Evolutionary conservation across 2,329 filamentous ascomycete species (phyloP).

Genomic region (Epichloe gansuensis): DNA sequence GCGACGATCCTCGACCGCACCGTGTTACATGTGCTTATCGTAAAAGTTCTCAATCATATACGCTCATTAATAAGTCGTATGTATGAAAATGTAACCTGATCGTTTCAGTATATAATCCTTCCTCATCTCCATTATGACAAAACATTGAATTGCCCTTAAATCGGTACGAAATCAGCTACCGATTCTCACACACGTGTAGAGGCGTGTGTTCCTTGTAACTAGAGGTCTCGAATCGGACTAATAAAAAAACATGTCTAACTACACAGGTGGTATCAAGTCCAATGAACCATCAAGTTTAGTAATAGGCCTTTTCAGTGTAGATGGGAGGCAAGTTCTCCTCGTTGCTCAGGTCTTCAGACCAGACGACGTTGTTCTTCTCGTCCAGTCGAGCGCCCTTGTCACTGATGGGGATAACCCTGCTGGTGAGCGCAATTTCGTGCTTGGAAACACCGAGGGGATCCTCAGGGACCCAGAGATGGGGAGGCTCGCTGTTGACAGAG

Average conservation of each 20-base stretch:
- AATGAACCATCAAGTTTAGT: slow-evolving; percentile 16
- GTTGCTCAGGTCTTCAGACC: slow-evolving; percentile 21
- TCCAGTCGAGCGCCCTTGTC: slow-evolving; percentile 61
- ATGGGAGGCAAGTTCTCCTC: slow-evolving; percentile 30
- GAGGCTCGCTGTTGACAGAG: slow-evolving; percentile 46
- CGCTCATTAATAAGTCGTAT: too few species aligned
- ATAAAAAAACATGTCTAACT: background rate
- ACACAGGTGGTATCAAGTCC: background rate
- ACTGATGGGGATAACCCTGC: slow-evolving; percentile 55
- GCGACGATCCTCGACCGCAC: too few species aligned
- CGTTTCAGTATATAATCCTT: background rate
- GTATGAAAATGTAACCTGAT: too few species aligned
- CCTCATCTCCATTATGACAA: background rate
- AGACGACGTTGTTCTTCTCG: slow-evolving; percentile 42
- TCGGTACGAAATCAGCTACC: background rate
- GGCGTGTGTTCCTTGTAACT: background rate
- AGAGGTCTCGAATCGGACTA: background rate
- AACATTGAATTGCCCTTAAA: background rate
- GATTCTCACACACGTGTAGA: background rate
- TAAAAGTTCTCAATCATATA: too few species aligned
- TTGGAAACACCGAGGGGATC: slow-evolving; percentile 56
- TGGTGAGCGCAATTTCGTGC: slow-evolving; percentile 59
- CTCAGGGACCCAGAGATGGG: slow-evolving; percentile 64
- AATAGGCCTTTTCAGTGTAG: slow-evolving; percentile 32
- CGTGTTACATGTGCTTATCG: too few species aligned